Conservation (phyloP, 768 basidiomycete species). For the Leccinum imitatum region DNA sequence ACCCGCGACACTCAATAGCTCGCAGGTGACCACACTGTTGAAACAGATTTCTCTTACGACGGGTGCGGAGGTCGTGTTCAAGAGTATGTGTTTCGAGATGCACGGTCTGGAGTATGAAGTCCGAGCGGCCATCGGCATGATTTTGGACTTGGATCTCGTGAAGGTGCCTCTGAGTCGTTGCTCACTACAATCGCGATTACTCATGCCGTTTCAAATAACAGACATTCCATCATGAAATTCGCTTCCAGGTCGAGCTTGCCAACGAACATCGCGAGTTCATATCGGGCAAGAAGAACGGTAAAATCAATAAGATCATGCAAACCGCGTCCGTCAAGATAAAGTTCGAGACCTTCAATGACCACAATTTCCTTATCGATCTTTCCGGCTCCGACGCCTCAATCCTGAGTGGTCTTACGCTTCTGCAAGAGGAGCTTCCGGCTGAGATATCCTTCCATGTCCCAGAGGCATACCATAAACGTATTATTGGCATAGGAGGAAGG, state of each 20-base stretch:
- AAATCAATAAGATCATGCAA: conserved; percentile 99
- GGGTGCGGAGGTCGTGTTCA: conserved; percentile 94
- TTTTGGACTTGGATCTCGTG: conserved; percentile 88
- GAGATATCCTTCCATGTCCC: conserved; percentile 99
- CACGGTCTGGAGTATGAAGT: conserved; percentile 94
- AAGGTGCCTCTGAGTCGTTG: conserved; percentile 52
- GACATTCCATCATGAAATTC: conserved; percentile 96
- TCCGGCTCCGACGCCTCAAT: conserved; percentile 83
- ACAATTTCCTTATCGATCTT: conserved; percentile 93
- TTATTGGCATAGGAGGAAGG: conserved; percentile 96
- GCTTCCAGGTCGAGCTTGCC: conserved; percentile 96
- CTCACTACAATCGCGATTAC: background rate
- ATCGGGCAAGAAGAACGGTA: conserved; percentile 98
- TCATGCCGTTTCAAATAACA: conserved; percentile 28
- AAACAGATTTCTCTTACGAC: conserved; percentile 85
- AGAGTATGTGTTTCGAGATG: conserved; percentile 96
- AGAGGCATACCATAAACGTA: conserved; percentile 97
- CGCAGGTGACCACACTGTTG: conserved; percentile 80
- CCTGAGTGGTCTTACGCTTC: conserved; percentile 80
- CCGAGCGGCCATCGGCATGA: conserved; percentile 76
- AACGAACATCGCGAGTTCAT: conserved; percentile 99
- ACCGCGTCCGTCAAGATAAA: conserved; percentile 97
- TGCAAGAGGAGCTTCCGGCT: conserved; percentile 97
- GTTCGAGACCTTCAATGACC: conserved; percentile 96
- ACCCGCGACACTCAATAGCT: conserved; percentile 73